A percentile compares a stretch with the other conserved stretches of the same genome.
These are phyloP conservation scores for Kurtzmaniella natalensis DNA, from an alignment of 1,139 yeast genomes.

Conservation along the genomic window DNA sequence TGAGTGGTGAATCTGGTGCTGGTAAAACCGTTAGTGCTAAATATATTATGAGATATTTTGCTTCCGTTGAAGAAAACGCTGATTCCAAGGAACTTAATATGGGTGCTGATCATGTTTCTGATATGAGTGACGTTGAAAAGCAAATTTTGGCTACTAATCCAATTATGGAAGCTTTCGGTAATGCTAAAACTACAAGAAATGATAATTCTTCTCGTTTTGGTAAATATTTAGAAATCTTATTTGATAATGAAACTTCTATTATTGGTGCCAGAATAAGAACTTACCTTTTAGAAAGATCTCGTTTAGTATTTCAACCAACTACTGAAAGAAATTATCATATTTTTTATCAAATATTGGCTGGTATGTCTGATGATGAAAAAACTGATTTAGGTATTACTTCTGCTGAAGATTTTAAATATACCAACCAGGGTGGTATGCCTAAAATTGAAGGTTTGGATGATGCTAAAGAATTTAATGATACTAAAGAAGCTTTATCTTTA, in stretches of 20 bases:
- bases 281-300: constrained; percentile 85
- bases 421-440: constrained; percentile 87
- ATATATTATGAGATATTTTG: constrained; percentile 95
- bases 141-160: constrained; percentile 97
- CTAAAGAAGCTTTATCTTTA: constrained; percentile 69
- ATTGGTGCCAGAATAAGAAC: constrained; percentile 95
- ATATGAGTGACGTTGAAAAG: constrained; percentile 88
- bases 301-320: constrained; percentile 88
- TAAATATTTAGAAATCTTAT: constrained; percentile 87
- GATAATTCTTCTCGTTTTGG: constrained; percentile 98
- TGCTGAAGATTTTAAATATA: constrained; percentile 71
- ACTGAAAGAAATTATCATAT: constrained; percentile 93
- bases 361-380: constrained; percentile 62
- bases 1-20: constrained; percentile 97
- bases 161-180: constrained; percentile 98
- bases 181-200: constrained; percentile 95
- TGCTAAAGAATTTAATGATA: constrained; percentile 65
- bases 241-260: constrained; percentile 68
- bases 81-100: constrained; percentile 24
- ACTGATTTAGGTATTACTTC: constrained; percentile 53
- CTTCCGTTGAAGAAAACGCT: constrained; percentile 77
- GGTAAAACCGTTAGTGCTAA: constrained; percentile 98
- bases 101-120: constrained; percentile 50
- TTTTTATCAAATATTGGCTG: constrained; percentile 85
- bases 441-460: constrained; percentile 79